A percentile compares a stretch with the other conserved stretches of the same genome.
phyloP scores from a whole-genome alignment of 192 early-diverging fungal species.

The Podila horticola region DNA sequence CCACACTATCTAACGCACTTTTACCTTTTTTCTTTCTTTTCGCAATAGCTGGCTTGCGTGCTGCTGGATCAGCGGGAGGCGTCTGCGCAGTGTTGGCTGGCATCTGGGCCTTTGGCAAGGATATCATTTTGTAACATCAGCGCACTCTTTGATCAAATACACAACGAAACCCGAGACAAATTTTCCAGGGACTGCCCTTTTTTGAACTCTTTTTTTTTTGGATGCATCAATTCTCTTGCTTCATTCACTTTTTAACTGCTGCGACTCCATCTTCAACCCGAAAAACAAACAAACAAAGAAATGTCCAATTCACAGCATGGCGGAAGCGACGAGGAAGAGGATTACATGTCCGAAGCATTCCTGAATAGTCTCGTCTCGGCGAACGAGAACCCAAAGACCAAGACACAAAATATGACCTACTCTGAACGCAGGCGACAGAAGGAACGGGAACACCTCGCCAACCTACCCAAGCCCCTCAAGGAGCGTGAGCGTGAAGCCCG shows the following conservation, averaged over 20 bases:
- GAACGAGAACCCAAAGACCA: slow-evolving; percentile 9
- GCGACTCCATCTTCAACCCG: too few species aligned
- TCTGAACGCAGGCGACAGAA: slow-evolving; percentile 52
- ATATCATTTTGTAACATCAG: background rate
- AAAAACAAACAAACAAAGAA: too few species aligned
- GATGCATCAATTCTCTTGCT: too few species aligned
- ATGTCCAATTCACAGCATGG: slow-evolving; percentile 7
- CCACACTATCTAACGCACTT: too few species aligned
- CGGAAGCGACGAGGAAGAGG: slow-evolving; percentile 55
- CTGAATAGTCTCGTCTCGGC: slow-evolving; percentile 41
- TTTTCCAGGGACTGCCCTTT: too few species aligned
- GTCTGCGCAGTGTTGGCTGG: slow-evolving; percentile 71
- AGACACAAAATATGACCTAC: slow-evolving; percentile 39
- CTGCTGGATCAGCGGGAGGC: slow-evolving; percentile 62
- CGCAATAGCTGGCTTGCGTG: slow-evolving; percentile 65
- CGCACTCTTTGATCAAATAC: too few species aligned
- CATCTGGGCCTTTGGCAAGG: slow-evolving; percentile 60
- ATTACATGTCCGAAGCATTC: slow-evolving; percentile 64
- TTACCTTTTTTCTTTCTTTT: too few species aligned
- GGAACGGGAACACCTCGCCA: slow-evolving; percentile 53
- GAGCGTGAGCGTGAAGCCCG: slow-evolving; percentile 59
- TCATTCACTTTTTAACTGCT: too few species aligned
- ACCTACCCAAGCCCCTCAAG: slow-evolving; percentile 53
- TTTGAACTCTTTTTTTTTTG: too few species aligned
- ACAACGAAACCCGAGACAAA: too few species aligned